phyloP scores from a whole-genome alignment of 805 yeast genomes.

The Saturnispora saitoi region DNA sequence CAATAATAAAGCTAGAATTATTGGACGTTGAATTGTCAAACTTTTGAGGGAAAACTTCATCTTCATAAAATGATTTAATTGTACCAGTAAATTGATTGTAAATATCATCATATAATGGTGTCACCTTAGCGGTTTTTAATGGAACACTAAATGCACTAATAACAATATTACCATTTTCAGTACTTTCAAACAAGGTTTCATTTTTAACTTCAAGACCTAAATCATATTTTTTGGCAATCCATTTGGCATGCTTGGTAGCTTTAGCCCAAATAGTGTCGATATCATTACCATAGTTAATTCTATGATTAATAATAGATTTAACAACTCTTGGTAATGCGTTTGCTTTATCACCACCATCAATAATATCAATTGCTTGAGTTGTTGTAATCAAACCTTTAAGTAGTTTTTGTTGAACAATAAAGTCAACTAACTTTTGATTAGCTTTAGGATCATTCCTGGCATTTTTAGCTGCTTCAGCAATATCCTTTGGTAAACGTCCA shows the following conservation, averaged over 20 bases:
- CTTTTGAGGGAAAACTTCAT: slow-evolving; percentile 27
- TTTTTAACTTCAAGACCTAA: slow-evolving; percentile 32
- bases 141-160: slow-evolving; percentile 14
- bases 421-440: slow-evolving; percentile 29
- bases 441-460: slow-evolving; percentile 26
- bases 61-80: slow-evolving; percentile 53
- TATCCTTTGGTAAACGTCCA: slow-evolving; percentile 16
- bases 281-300: slow-evolving; percentile 45
- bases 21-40: slow-evolving; percentile 10
- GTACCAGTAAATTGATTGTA: slow-evolving; percentile 59
- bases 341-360: slow-evolving; percentile 65
- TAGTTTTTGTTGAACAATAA: slow-evolving; percentile 15
- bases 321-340: slow-evolving; percentile 70
- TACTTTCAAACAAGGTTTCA: slow-evolving; percentile 18
- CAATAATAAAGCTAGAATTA: slow-evolving; percentile 27
- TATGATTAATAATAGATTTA: slow-evolving; percentile 47
- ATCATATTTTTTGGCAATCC: slow-evolving; percentile 29
- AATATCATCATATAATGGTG: slow-evolving; percentile 34
- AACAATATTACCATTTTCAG: slow-evolving; percentile 21
- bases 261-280: slow-evolving; percentile 28
- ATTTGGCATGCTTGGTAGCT: slow-evolving; percentile 24
- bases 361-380: slow-evolving; percentile 58
- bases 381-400: slow-evolving; percentile 43
- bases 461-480: slow-evolving; percentile 11
- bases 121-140: slow-evolving; percentile 36